Evolutionary conservation across 1,284 basidiomycete species (phyloP), one percentile per base, ranked within the genome.

Genomic region (Trametes pubescens): DNA sequence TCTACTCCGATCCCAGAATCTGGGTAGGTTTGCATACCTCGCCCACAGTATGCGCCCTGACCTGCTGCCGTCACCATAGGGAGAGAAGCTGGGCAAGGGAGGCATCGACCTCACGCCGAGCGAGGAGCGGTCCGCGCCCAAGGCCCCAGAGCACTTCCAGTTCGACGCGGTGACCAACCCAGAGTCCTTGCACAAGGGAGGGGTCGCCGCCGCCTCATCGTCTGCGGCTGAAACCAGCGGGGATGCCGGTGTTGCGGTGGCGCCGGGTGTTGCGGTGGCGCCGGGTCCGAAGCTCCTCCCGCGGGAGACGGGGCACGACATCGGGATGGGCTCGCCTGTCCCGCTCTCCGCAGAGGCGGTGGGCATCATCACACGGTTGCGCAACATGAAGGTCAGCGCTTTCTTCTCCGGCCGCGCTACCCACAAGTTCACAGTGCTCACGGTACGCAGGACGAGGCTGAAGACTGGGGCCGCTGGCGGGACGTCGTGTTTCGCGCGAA

Each of bases 401-500:
- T 29, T 8, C 56, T 8, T 9, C 46, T 34, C 29, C 4, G 6
- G 40, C 26, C 1, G 3, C 26, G 4, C 13, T 22, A 14, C 21
- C 44, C 4, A 11, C 5, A 21, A 18, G 0, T 7, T 24, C 22
- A 29, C 2, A 16, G 2, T 48, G 11, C 9, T 37, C 11, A 34
- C 18, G 16, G 11, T 6, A 10, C 22, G 13, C 64, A 92, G 87
- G 95, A 98, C 75, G 92, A 95, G 79, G 86, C 90, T 63, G 96
- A 98, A 73, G 94, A 96, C 71, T 97, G 93, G 93, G 88, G 93
- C 60, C 85, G 94, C 56, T 94, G 92, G 91, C 84, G 92, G 24
- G 94, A 96, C 73, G 89, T 94, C 44, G 84, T 94, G 9, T 94
- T 92, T 76, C 84, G 86, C 1, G 88, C 88, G 9, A 93, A 91